Base-by-base conservation (phyloP, 139 green algal species). In the Deuterostichococcus epilithicus region DNA sequence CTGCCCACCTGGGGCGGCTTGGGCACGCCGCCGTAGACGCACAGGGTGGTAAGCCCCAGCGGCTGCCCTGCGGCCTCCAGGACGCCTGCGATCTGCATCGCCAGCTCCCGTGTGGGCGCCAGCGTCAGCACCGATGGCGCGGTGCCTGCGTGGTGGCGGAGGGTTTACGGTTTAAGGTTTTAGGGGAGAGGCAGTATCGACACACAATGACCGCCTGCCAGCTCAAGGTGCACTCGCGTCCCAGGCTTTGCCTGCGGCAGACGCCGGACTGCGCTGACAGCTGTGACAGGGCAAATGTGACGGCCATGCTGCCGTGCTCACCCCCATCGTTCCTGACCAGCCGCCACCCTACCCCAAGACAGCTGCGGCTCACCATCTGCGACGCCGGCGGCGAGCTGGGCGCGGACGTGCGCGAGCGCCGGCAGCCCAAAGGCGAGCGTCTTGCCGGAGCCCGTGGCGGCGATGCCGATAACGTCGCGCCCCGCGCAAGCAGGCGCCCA, bases 81-180 rank as follows among this genome's bases (percentile, higher is more conserved):
- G 44, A 95, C 90, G 5, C 77, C 84, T 26, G 81, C 80, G 70
- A 97, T 97, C 84, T 98, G 94, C 68, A 90, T 73, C 42, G 90
- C 92, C 72, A 98, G 93, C 90, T 98, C 94, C 25, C 94, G 87
- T 0, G 94, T 98, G 28, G 94, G 94, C 32, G 94, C 89, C 76
- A 98, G 87, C 0, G 95, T 85, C 5, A 99, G 74, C 13, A 81
- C 88, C 23, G 83, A 77, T 0, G 92, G 92, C 6, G 87, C 86
- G 67, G 87, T 90, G 35, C 83, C 84, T 85, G 76, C 38, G 47
- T 23, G 20, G 47, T 22, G 38, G 3, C n/a, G n/a, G n/a, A n/a
- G n/a, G n/a, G n/a, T n/a, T n/a, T n/a, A n/a, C n/a, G n/a, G n/a
- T n/a, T n/a, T n/a, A n/a, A n/a, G n/a, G n/a, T n/a, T n/a, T n/a